These are phyloP conservation scores for Barnettozyma sucrosica DNA, from an alignment of 805 yeast genomes.

Conservation along the genomic window DNA sequence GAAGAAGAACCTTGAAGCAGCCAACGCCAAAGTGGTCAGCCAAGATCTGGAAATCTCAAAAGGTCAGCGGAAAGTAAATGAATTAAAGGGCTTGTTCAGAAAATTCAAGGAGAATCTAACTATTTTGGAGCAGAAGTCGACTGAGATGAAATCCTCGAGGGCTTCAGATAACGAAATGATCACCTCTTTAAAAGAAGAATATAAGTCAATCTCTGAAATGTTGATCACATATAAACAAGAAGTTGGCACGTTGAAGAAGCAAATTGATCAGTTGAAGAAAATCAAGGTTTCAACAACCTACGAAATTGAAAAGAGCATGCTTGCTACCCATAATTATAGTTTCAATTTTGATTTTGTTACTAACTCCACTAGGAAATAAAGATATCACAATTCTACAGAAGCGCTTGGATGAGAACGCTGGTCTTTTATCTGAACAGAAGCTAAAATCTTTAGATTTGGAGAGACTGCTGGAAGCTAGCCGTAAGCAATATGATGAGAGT, in stretches of 20 bases:
- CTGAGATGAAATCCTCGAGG: slow-evolving; percentile 22
- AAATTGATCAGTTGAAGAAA: slow-evolving; percentile 24
- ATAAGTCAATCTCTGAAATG: slow-evolving; percentile 14
- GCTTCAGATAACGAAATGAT: slow-evolving; percentile 19
- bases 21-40: slow-evolving; percentile 23
- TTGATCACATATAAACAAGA: slow-evolving; percentile 22
- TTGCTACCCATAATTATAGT: not conserved
- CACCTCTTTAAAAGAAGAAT: slow-evolving; percentile 22
- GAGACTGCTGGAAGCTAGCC: slow-evolving; percentile 17
- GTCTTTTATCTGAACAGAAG: slow-evolving; percentile 43
- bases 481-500: slow-evolving; percentile 16
- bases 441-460: slow-evolving; percentile 30
- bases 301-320: slow-evolving; percentile 22
- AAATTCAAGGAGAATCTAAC: slow-evolving; percentile 21
- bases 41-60: slow-evolving; percentile 23
- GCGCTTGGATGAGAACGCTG: slow-evolving; percentile 38
- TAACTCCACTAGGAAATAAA: slow-evolving; percentile 22
- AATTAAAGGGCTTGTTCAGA: slow-evolving; percentile 20
- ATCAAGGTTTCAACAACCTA: slow-evolving; percentile 18
- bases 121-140: slow-evolving; percentile 21
- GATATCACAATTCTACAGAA: slow-evolving; percentile 32
- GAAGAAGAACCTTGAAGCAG: slow-evolving; percentile 28
- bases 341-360: slow-evolving; percentile 8
- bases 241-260: slow-evolving; percentile 18
- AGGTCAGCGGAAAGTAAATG: slow-evolving; percentile 21